Evolutionary conservation across 2,329 filamentous ascomycete genomes (phyloP).

Genomic region (Colletotrichum sp.): DNA sequence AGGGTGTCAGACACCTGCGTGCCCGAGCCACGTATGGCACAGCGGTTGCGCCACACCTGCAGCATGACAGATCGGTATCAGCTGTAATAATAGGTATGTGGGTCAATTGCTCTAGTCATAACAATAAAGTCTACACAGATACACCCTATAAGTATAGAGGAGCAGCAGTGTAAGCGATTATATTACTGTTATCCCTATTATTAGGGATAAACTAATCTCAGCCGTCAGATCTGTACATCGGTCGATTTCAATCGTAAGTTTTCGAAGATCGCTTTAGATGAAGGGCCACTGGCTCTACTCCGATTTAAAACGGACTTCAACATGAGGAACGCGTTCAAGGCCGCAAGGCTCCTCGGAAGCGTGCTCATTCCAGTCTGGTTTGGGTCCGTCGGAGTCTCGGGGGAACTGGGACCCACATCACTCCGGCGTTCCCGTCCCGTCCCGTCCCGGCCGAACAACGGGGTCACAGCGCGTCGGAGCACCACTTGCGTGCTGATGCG

Average conservation of each 20-base stretch:
- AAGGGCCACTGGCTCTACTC: not conserved
- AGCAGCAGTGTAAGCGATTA: too few relatives aligned
- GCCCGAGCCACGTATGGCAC: too few relatives aligned
- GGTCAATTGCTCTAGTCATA: too few relatives aligned
- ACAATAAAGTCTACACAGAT: too few relatives aligned
- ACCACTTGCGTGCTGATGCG: not conserved
- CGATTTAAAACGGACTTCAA: fast-evolving
- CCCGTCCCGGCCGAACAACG: not conserved
- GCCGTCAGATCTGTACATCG: not conserved
- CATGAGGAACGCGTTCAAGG: not conserved
- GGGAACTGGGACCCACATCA: not conserved
- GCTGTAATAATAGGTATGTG: too few relatives aligned
- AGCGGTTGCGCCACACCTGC: too few relatives aligned
- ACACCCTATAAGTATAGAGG: too few relatives aligned
- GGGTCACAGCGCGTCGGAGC: not conserved
- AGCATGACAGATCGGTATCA: too few relatives aligned
- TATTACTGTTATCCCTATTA: too few relatives aligned
- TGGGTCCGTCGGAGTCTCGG: not conserved
- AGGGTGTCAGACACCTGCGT: too few relatives aligned
- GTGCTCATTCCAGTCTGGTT: not conserved
- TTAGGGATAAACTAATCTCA: too few relatives aligned
- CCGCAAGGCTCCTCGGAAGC: not conserved
- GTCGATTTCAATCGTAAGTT: not conserved
- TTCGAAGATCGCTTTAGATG: not conserved
- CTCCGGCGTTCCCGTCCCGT: not conserved